phyloP scores from a whole-genome alignment of 768 basidiomycete species.

The Pholiota conissans region DNA sequence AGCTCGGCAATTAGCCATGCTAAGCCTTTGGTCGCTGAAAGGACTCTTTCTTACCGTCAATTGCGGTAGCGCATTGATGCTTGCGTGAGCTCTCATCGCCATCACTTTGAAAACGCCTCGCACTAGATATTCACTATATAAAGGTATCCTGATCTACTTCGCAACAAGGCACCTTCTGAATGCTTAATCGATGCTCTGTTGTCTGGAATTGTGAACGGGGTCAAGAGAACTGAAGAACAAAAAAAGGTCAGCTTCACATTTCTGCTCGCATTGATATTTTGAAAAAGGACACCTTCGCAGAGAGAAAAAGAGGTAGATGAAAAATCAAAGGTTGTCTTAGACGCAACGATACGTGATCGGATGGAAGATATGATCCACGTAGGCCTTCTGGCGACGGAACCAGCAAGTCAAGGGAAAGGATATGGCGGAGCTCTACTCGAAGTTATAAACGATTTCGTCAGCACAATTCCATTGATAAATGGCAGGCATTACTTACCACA shows the following conservation, averaged over 20 bases:
- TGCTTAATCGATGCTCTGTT: constrained; percentile 2
- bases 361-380: constrained; percentile 30
- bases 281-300: too few relatives aligned
- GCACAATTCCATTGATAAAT: neutral
- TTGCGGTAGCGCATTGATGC: constrained; percentile 20
- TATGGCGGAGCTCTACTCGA: constrained; percentile 31
- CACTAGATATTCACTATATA: neutral
- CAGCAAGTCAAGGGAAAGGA: constrained; percentile 25
- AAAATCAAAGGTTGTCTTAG: neutral
- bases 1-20: neutral
- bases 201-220: neutral
- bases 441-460: constrained; percentile 11
- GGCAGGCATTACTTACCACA: too few relatives aligned
- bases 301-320: neutral
- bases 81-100: constrained; percentile 18
- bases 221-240: constrained; percentile 7
- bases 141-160: neutral
- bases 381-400: constrained; percentile 28
- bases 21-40: constrained; percentile 16
- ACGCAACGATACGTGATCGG: constrained; percentile 12
- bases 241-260: constrained; percentile 11
- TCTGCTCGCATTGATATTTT: neutral
- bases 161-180: neutral
- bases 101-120: neutral
- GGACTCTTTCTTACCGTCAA: constrained; percentile 24